Base-by-base conservation (phyloP, 768 basidiomycete species). In the Sistotremastrum niveocremeum region DNA sequence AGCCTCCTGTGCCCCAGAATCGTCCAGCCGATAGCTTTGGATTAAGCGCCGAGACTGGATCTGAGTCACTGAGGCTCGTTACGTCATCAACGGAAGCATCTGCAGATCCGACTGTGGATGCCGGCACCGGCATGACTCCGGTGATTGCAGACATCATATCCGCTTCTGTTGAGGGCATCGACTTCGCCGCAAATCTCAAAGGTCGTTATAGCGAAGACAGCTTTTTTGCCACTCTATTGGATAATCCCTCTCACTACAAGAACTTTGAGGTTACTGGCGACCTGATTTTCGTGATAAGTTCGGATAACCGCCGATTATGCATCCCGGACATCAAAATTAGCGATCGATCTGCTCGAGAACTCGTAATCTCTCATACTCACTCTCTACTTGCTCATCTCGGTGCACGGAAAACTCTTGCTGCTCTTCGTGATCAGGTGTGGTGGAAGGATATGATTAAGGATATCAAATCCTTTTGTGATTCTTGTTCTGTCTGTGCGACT, bases 361-460 rank as follows among this genome's bases (percentile, higher is more conserved):
- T 61, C 0, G n/a, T 70, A 0, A 67, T 70, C 0, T 48, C 48
- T 0, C 63, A 68, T 31, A 46, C 5, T 0, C 69, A 70, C 36
- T 65, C 62, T 0, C 5, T 70, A 0, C 43, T 70, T 2, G 68
- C 66, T 0, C 69, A 70, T 41, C 45, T 70, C 0, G 65, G 69
- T 1, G 30, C 51, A 0, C 29, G 7, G 2, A 70, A 69, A 45
- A 70, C 66, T 0, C 10, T 68, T 0, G 34, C 46, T 1, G 63
- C 62, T 33, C 52, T 69, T 0, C 38, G 56, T 4, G 57, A 65
- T 28, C 47, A 64, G 5, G 60, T 67, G 0, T 70, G 68, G 66
- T 69, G 69, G 69, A 61, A 61, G n/a, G 46, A 54, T 0, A 62
- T 70, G 45, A 56, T 51, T 0, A 4, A 33, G 0, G 65, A 70